These are phyloP conservation scores for Aspergillus ellipticus DNA, from an alignment of 495 filamentous ascomycete species.

Conservation along the genomic window DNA sequence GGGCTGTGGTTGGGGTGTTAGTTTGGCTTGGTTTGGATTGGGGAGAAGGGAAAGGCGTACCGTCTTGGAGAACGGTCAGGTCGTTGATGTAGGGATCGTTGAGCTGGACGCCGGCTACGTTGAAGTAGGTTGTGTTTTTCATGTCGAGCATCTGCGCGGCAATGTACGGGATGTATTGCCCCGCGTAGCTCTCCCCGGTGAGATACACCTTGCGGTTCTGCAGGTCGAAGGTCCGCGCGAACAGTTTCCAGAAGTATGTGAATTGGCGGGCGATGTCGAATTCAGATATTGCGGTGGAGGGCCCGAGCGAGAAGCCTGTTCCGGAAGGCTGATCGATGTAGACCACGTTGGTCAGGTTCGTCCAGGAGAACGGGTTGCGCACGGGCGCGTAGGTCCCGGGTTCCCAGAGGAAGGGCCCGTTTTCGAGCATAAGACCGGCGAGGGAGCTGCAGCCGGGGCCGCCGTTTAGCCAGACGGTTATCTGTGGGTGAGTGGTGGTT, in stretches of 20 bases:
- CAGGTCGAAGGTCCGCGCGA: constrained; percentile 62
- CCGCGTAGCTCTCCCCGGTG: constrained; percentile 69
- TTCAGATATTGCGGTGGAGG: constrained; percentile 57
- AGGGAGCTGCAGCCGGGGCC: constrained; percentile 70
- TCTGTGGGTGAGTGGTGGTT: constrained; percentile 28
- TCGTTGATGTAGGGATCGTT: constrained; percentile 63
- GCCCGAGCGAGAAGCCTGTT: constrained; percentile 66
- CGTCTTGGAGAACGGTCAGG: constrained; percentile 35
- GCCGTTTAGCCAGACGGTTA: constrained; percentile 68
- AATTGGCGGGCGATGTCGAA: constrained; percentile 64
- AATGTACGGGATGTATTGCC: constrained; percentile 77
- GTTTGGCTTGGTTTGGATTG: neutral
- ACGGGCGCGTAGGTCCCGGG: constrained; percentile 61
- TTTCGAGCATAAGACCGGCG: constrained; percentile 67
- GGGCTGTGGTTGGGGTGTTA: constrained; percentile 36
- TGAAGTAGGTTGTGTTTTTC: constrained; percentile 62
- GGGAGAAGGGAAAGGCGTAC: constrained; percentile 8
- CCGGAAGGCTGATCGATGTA: constrained; percentile 77
- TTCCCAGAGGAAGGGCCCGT: constrained; percentile 75
- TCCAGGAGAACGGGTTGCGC: constrained; percentile 64
- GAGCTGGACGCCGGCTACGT: constrained; percentile 62
- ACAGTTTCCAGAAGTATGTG: constrained; percentile 64
- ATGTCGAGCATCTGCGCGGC: constrained; percentile 67
- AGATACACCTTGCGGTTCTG: constrained; percentile 64
- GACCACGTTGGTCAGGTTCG: constrained; percentile 71